Conservation (phyloP, 2,329 filamentous ascomycete genomes). For the Penicillium sp. region DNA sequence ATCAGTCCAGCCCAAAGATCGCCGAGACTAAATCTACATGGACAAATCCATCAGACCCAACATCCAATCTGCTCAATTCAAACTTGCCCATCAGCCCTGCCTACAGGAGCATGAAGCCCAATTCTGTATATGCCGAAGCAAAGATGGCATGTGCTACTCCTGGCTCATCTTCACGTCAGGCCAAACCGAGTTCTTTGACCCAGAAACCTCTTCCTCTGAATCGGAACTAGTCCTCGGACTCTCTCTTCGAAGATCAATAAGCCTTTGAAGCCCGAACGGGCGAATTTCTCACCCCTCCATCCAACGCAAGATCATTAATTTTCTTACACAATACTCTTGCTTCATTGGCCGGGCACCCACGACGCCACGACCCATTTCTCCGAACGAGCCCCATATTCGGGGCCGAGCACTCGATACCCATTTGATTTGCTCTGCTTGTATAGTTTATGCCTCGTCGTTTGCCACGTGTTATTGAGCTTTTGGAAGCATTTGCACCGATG, state of each 20-base stretch:
- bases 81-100: slow-evolving; percentile 9
- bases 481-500: slow-evolving; percentile 20
- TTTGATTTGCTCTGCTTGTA: slow-evolving; percentile 30
- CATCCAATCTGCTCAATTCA: background rate
- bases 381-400: slow-evolving; percentile 17
- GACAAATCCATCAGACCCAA: background rate
- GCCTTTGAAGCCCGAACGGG: background rate
- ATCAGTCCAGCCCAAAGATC: background rate
- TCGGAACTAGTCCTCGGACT: background rate
- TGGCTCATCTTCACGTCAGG: background rate
- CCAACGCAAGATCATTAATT: slow-evolving; percentile 6
- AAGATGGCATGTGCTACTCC: background rate
- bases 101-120: background rate
- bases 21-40: background rate
- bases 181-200: background rate
- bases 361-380: slow-evolving; percentile 18
- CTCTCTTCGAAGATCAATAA: background rate
- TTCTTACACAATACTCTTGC: slow-evolving; percentile 7
- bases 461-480: slow-evolving; percentile 22
- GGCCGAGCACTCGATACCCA: slow-evolving; percentile 30
- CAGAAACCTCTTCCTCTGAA: background rate
- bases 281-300: background rate
- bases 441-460: slow-evolving; percentile 25
- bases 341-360: slow-evolving; percentile 10
- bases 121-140: background rate